A percentile compares a stretch with the other conserved stretches of the same genome.
Conservation (phyloP, 495 filamentous ascomycete species). For the Hypomontagnella monticulosa region DNA sequence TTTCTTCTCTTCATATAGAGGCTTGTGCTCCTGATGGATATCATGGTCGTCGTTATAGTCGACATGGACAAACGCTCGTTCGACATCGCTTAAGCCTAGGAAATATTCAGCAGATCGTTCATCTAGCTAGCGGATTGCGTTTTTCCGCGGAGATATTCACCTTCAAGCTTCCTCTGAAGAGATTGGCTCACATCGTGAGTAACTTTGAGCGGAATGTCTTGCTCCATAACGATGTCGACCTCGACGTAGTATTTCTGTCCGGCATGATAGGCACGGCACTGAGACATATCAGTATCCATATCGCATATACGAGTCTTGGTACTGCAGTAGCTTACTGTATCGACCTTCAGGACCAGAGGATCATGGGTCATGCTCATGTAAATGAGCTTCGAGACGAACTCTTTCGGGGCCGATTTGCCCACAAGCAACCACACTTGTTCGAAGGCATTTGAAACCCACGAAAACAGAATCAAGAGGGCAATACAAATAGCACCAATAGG, state of each 20-base stretch:
- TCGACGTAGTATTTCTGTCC: conserved; percentile 67
- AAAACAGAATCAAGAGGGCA: conserved; percentile 63
- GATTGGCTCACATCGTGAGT: conserved; percentile 65
- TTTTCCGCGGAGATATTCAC: conserved; percentile 11
- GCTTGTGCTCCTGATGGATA: conserved; percentile 63
- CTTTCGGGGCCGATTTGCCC: conserved; percentile 62
- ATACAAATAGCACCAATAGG: conserved; percentile 66
- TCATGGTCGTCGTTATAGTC: conserved; percentile 63
- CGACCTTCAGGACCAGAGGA: conserved; percentile 61
- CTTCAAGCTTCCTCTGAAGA: conserved; percentile 65
- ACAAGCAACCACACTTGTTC: conserved; percentile 67
- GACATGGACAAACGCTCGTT: conserved; percentile 66
- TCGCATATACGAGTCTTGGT: not conserved
- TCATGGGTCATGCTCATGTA: conserved; percentile 67
- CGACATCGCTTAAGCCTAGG: conserved; percentile 57
- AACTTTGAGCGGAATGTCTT: conserved; percentile 56
- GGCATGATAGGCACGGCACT: conserved; percentile 64
- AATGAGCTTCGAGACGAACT: conserved; percentile 66
- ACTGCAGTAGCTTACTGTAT: conserved; percentile 51
- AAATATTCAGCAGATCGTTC: conserved; percentile 8
- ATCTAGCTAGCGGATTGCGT: not conserved
- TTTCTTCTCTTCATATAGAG: conserved; percentile 56
- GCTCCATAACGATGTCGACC: conserved; percentile 67
- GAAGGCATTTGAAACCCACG: conserved; percentile 64
- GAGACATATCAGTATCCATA: conserved; percentile 14